These are phyloP conservation scores for Nothophaeocryptopus gaeumannii DNA, from an alignment of 2,329 filamentous ascomycete species.

Conservation along the genomic window DNA sequence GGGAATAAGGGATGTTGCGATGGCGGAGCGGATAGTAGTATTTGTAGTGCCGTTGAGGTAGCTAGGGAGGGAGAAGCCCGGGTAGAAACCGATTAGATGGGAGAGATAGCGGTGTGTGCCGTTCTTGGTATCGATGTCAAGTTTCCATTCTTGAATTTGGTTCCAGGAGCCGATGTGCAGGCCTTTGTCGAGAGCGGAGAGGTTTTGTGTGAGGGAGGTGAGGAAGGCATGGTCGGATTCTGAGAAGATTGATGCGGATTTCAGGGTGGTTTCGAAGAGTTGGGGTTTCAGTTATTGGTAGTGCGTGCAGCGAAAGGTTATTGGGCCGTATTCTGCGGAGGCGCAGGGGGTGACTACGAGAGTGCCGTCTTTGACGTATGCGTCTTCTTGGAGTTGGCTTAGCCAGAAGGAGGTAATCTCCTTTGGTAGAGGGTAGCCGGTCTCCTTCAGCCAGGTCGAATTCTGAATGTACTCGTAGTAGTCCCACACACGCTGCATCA, in stretches of 20 bases:
- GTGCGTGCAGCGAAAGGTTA: constrained; percentile 54
- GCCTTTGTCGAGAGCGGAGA: constrained; percentile 51
- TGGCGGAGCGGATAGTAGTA: constrained; percentile 44
- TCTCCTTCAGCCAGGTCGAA: constrained; percentile 42
- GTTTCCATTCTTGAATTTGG: constrained; percentile 53
- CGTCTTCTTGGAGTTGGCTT: constrained; percentile 52
- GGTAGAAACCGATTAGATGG: constrained; percentile 56
- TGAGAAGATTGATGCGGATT: constrained; percentile 19
- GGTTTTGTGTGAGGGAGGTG: constrained; percentile 40
- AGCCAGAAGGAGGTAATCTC: constrained; percentile 57
- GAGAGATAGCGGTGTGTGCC: constrained; percentile 56
- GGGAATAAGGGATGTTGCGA: constrained; percentile 47
- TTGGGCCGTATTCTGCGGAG: constrained; percentile 55
- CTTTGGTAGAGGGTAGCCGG: constrained; percentile 55
- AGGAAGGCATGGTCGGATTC: constrained; percentile 26
- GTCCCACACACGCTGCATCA: constrained; percentile 60
- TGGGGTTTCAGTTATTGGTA: constrained; percentile 52
- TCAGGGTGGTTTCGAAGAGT: constrained; percentile 35
- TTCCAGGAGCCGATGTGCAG: constrained; percentile 47
- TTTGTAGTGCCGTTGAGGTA: constrained; percentile 45
- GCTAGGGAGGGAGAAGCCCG: constrained; percentile 51
- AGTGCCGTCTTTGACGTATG: constrained; percentile 50
- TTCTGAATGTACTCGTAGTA: constrained; percentile 55
- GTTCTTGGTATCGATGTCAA: constrained; percentile 43
- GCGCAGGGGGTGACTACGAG: constrained; percentile 59